Percentiles rank a stretch among this genome's conserved stretches.
Evolutionary conservation across 208 protist genomes (phyloP).

Genomic region (Novymonas esmeraldas): DNA sequence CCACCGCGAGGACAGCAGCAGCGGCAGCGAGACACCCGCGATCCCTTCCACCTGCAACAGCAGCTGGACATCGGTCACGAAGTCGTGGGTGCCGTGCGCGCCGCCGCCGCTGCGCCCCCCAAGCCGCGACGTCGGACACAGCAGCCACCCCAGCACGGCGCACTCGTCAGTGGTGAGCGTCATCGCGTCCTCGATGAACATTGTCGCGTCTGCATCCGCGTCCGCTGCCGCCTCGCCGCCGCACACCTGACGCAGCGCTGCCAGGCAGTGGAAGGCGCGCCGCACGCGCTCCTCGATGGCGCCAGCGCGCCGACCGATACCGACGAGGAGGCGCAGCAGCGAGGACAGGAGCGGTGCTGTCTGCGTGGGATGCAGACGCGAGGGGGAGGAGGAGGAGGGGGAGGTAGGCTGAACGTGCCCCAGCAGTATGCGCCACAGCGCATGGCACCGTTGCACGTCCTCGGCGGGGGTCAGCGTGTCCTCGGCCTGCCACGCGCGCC

Average conservation of each 20-base stretch:
- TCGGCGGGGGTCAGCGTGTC: background rate
- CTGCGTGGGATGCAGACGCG: background rate
- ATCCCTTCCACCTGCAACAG: slow-evolving; percentile 56
- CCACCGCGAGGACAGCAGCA: slow-evolving; percentile 80
- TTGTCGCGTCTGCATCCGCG: slow-evolving; percentile 7
- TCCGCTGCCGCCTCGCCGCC: background rate
- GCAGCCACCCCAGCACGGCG: slow-evolving; percentile 8
- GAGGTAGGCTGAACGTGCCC: background rate
- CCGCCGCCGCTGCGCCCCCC: background rate
- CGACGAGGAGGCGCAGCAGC: slow-evolving; percentile 22
- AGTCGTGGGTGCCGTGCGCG: background rate
- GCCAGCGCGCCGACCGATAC: background rate
- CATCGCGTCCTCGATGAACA: slow-evolving; percentile 28
- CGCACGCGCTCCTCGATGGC: slow-evolving; percentile 25
- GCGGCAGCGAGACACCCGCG: slow-evolving; percentile 52
- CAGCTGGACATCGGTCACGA: slow-evolving; percentile 46
- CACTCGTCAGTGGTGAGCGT: slow-evolving; percentile 27
- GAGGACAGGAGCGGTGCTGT: slow-evolving; percentile 8
- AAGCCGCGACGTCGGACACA: background rate
- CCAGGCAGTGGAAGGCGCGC: slow-evolving; percentile 22
- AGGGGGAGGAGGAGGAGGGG: background rate
- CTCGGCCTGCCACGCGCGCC: background rate
- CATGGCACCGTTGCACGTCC: slow-evolving; percentile 25
- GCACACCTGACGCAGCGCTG: slow-evolving; percentile 19
- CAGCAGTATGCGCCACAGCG: slow-evolving; percentile 29